Conservation (phyloP, 1,284 basidiomycete genomes). For the Trametes polyzona region DNA sequence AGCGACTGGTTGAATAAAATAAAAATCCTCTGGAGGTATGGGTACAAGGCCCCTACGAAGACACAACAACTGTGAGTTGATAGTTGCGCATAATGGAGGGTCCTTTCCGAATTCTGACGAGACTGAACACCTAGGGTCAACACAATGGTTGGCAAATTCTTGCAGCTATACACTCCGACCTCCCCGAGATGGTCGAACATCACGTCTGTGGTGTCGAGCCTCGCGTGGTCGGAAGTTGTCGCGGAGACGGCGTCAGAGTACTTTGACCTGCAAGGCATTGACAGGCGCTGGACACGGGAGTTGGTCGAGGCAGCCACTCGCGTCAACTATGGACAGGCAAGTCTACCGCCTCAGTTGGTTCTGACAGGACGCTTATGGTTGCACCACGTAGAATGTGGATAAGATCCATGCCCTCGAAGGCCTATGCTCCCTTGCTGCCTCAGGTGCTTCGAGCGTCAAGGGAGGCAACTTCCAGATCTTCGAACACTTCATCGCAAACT, state of each 20-base stretch:
- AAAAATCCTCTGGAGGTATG: constrained; percentile 83
- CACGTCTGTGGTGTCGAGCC: constrained; percentile 51
- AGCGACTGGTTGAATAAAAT: constrained; percentile 73
- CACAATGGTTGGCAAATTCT: constrained; percentile 56
- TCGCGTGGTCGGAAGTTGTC: constrained; percentile 59
- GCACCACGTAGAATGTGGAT: constrained; percentile 59
- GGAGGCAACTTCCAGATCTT: constrained; percentile 92
- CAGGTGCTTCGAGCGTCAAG: constrained; percentile 66
- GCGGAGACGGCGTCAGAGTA: constrained; percentile 64
- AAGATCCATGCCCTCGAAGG: constrained; percentile 85
- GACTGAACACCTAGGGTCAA: constrained; percentile 52
- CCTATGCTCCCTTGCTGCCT: constrained; percentile 73
- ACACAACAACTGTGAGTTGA: constrained; percentile 59
- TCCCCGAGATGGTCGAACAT: constrained; percentile 71
- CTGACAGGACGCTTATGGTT: too few species aligned
- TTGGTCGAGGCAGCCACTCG: constrained; percentile 84
- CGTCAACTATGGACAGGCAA: constrained; percentile 88
- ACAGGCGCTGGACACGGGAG: constrained; percentile 70
- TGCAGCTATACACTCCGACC: constrained; percentile 59
- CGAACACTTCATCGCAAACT: constrained; percentile 75
- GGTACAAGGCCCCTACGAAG: constrained; percentile 66
- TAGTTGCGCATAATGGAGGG: neutral
- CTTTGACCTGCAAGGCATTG: constrained; percentile 60
- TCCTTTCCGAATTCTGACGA: neutral
- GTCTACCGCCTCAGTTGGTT: constrained; percentile 16